Conservation (phyloP, 352 stramenopile genomes). For the Saprolegnia parasitica region DNA sequence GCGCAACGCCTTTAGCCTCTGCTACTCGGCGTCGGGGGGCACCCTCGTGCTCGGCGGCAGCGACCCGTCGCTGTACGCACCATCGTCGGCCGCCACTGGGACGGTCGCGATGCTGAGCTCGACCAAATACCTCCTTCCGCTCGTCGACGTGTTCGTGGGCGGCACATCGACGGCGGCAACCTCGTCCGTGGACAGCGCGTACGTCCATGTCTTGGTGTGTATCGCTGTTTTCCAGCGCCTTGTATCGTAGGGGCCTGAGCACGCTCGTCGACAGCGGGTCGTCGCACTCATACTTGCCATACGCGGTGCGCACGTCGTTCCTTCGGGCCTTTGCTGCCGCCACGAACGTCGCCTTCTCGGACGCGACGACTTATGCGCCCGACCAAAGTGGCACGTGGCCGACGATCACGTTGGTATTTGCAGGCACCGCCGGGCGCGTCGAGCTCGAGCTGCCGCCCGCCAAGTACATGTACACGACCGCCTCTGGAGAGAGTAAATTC, state of each 20-base stretch:
- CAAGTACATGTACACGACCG: constrained; percentile 59
- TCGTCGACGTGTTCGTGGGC: constrained; percentile 15
- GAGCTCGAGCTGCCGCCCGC: constrained; percentile 40
- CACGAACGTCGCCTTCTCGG: not conserved
- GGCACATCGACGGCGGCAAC: constrained; percentile 31
- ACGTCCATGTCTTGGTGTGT: constrained; percentile 6
- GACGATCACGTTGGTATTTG: constrained; percentile 39
- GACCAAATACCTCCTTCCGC: not conserved
- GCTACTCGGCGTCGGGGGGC: constrained; percentile 59
- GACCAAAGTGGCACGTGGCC: constrained; percentile 32
- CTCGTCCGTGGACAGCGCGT: not conserved
- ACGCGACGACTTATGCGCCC: not conserved
- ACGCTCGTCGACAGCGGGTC: constrained; percentile 58
- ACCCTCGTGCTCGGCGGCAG: constrained; percentile 59
- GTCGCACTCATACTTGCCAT: constrained; percentile 26
- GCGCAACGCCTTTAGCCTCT: constrained; percentile 73
- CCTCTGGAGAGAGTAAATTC: constrained; percentile 33
- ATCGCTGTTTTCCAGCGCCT: constrained; percentile 35
- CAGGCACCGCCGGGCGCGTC: constrained; percentile 55
- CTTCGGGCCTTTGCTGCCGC: not conserved
- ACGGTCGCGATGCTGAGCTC: constrained; percentile 34
- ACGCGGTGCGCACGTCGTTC: not conserved
- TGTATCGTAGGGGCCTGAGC: constrained; percentile 50
- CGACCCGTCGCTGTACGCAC: constrained; percentile 46
- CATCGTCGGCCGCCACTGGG: constrained; percentile 46